phyloP scores from a whole-genome alignment of 1,139 yeast genomes.

The Diutina scorzettiae region DNA sequence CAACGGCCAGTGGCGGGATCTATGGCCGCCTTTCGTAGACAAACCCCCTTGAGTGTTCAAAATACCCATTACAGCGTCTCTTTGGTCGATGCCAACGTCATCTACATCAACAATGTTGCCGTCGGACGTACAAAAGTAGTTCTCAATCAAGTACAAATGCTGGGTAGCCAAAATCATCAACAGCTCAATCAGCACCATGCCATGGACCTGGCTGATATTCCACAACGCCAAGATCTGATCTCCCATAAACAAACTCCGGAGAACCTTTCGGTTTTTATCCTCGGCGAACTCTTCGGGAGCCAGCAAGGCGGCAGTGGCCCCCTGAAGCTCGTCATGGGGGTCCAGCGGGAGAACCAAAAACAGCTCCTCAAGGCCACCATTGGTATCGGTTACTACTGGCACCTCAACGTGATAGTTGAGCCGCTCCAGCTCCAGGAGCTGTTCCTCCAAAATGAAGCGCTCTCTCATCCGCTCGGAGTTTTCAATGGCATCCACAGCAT shows the following conservation, averaged over 20 bases:
- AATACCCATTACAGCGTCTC: constrained; percentile 58
- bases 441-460: constrained; percentile 42
- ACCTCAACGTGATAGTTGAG: constrained; percentile 28
- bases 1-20: constrained; percentile 44
- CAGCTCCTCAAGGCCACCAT: not conserved
- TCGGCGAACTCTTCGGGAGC: constrained; percentile 27
- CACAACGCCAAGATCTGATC: constrained; percentile 61
- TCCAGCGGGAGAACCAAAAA: constrained; percentile 6
- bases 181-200: constrained; percentile 63
- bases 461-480: constrained; percentile 55
- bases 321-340: constrained; percentile 11
- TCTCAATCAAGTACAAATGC: constrained; percentile 56
- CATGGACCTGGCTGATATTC: constrained; percentile 65
- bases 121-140: constrained; percentile 48
- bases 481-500: constrained; percentile 54
- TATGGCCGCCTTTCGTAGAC: constrained; percentile 17
- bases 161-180: constrained; percentile 54
- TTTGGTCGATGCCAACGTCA: constrained; percentile 45
- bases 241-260: constrained; percentile 56
- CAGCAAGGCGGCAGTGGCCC: not conserved
- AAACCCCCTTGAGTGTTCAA: constrained; percentile 19
- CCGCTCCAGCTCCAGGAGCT: constrained; percentile 31
- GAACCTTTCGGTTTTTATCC: constrained; percentile 62
- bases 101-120: constrained; percentile 57
- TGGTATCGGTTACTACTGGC: constrained; percentile 15